These are phyloP conservation scores for Suhomyces choctaworum DNA, from an alignment of 1,139 yeast genomes.

Conservation along the genomic window DNA sequence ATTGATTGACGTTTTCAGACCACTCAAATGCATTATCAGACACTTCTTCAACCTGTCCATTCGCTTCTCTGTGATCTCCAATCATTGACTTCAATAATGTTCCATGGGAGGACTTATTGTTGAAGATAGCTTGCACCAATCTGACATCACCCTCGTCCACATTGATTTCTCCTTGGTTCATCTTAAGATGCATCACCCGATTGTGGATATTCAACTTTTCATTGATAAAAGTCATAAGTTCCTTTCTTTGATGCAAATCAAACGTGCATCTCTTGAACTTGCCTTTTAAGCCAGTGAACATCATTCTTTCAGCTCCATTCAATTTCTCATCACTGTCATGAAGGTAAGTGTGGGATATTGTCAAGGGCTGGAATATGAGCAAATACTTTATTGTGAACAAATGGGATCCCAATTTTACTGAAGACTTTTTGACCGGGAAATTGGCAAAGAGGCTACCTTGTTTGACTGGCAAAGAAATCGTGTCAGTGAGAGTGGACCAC, in stretches of 20 bases:
- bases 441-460: constrained; percentile 61
- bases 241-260: constrained; percentile 87
- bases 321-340: constrained; percentile 51
- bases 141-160: constrained; percentile 72
- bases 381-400: constrained; percentile 80
- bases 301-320: constrained; percentile 48
- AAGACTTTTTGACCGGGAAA: constrained; percentile 29
- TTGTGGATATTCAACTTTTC: constrained; percentile 58
- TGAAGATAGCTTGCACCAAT: constrained; percentile 65
- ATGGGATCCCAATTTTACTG: constrained; percentile 72
- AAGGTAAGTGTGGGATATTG: constrained; percentile 68
- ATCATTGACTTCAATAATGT: constrained; percentile 42
- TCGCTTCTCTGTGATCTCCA: constrained; percentile 20
- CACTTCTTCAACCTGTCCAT: constrained; percentile 6
- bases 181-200: constrained; percentile 55
- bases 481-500: constrained; percentile 79
- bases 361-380: constrained; percentile 70
- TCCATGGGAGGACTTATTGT: constrained; percentile 53
- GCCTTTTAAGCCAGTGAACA: constrained; percentile 79
- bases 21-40: constrained; percentile 11
- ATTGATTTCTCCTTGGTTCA: constrained; percentile 77
- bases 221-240: constrained; percentile 59
- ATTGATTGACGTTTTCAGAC: constrained; percentile 32
- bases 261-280: constrained; percentile 63
- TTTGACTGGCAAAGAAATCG: constrained; percentile 72